Percentiles rank a stretch among this genome's conserved stretches.
Evolutionary conservation across 2,329 filamentous ascomycete genomes (phyloP).

Genomic region (Pseudocercospora fuligena): DNA sequence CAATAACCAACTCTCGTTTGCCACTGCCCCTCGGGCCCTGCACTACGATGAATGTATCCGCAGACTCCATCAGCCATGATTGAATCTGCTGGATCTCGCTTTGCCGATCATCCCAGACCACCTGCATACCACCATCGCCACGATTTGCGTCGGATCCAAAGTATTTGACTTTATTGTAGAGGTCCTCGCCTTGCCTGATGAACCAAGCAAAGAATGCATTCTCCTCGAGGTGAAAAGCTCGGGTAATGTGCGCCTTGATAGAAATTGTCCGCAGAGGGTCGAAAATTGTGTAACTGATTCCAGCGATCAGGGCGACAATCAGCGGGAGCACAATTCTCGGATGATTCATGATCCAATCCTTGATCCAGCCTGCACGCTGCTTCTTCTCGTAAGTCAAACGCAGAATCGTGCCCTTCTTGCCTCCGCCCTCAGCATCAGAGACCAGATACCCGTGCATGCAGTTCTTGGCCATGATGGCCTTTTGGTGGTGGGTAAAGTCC

Average conservation of each 20-base stretch:
- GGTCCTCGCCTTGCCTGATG: slow-evolving; percentile 69
- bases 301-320: slow-evolving; percentile 78
- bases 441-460: slow-evolving; percentile 87
- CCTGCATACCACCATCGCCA: slow-evolving; percentile 71
- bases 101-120: slow-evolving; percentile 86
- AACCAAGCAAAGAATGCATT: slow-evolving; percentile 81
- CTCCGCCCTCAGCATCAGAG: slow-evolving; percentile 69
- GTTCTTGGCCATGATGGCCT: slow-evolving; percentile 86
- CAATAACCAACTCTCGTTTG: slow-evolving; percentile 84
- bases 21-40: slow-evolving; percentile 91
- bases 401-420: slow-evolving; percentile 74
- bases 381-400: slow-evolving; percentile 83
- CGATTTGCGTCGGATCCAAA: slow-evolving; percentile 46
- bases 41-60: slow-evolving; percentile 90
- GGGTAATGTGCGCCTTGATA: slow-evolving; percentile 84
- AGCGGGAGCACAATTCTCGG: slow-evolving; percentile 86
- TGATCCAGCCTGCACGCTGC: slow-evolving; percentile 76
- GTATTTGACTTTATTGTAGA: slow-evolving; percentile 60
- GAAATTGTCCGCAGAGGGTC: slow-evolving; percentile 95
- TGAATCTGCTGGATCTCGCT: slow-evolving; percentile 80
- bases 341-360: slow-evolving; percentile 85
- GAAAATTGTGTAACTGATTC: slow-evolving; percentile 84
- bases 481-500: slow-evolving; percentile 73
- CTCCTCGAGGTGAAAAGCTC: slow-evolving; percentile 73
- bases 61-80: slow-evolving; percentile 84